Base-by-base conservation (phyloP, 1,284 basidiomycete species). In the Phellinidium pouzarii region DNA sequence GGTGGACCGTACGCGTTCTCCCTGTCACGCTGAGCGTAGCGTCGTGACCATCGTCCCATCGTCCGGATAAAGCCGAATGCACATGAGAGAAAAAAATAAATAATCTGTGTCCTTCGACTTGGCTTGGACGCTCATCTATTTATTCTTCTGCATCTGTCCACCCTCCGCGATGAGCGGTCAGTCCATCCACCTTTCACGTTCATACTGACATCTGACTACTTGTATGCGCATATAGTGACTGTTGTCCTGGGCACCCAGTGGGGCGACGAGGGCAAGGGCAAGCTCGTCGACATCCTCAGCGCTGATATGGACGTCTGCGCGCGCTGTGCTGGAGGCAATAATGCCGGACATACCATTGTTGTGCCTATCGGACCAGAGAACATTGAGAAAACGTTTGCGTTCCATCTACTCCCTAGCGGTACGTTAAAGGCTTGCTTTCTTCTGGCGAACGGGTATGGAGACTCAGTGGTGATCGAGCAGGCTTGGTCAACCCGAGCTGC, bases 271-370 rank as follows among this genome's bases (percentile, higher is more conserved):
- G 92, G 93, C 61, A 96, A 96, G 70, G 93, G 93, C 44, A 95
- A 97, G 71, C 83, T 97, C 57, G 93, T 94, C 57, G 92, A 99
- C 69, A 87, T 96, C 66, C 77, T 96, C 61, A 79, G 91, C 44
- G 89, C 86, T 19, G 82, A 95, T 51, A 80, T 84, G 61, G 95
- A 99, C 68, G 71, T 99, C 65, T 98, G 94, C 65, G 95, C 94
- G 31, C 82, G 95, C 44, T 98, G 94, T 68, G 95, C 95, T 4
- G 95, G 95, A 25, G 96, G 95, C 17, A 98, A 98, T 75, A 99
- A 99, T 67, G 95, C 95, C 40, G 96, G 95, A 4, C 95, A 99
- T 71, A 99, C 96, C 29, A 97, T 99, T 68, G 89, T 99, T 59
- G 91, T 87, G 36, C 85, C 89, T 44, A 75, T 79, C 60, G 83